These are phyloP conservation scores for Thymus quinquecostatus DNA, from an alignment of 257 asterid species.

Conservation along the genomic window DNA sequence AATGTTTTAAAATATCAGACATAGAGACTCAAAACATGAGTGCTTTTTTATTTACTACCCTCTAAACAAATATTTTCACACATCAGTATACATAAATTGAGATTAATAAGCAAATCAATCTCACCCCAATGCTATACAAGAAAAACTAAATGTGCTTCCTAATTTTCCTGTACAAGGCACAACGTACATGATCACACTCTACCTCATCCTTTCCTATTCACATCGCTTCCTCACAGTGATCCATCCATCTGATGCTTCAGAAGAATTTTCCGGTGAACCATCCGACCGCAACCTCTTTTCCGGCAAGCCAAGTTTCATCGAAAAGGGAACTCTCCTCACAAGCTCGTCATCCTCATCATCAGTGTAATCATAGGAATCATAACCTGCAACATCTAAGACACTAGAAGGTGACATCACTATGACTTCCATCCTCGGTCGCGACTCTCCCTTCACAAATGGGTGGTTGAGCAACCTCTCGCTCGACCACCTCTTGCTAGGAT, in stretches of 20 bases:
- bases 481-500: constrained; percentile 48
- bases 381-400: constrained; percentile 40
- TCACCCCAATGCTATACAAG: not conserved
- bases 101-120: not conserved
- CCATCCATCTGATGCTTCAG: constrained; percentile 50
- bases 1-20: too few relatives aligned
- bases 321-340: constrained; percentile 25
- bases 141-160: constrained; percentile 7
- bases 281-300: constrained; percentile 5
- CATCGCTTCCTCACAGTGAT: constrained; percentile 55
- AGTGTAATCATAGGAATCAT: constrained; percentile 31
- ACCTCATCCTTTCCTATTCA: not conserved
- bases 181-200: not conserved
- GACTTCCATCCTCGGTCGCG: not conserved
- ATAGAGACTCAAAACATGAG: not conserved
- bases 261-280: constrained; percentile 1
- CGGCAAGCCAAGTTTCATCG: constrained; percentile 19
- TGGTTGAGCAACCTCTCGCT: constrained; percentile 47
- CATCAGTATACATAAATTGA: not conserved
- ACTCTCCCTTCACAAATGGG: constrained; percentile 20
- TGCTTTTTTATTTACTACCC: not conserved
- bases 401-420: constrained; percentile 49
- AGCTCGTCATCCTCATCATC: constrained; percentile 29
- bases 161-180: constrained; percentile 27
- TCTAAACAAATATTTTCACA: constrained; percentile 6